A percentile compares a stretch with the other conserved stretches of the same genome.
phyloP scores from a whole-genome alignment of 2,329 filamentous ascomycete species.

The Scortechinia acanthostroma region DNA sequence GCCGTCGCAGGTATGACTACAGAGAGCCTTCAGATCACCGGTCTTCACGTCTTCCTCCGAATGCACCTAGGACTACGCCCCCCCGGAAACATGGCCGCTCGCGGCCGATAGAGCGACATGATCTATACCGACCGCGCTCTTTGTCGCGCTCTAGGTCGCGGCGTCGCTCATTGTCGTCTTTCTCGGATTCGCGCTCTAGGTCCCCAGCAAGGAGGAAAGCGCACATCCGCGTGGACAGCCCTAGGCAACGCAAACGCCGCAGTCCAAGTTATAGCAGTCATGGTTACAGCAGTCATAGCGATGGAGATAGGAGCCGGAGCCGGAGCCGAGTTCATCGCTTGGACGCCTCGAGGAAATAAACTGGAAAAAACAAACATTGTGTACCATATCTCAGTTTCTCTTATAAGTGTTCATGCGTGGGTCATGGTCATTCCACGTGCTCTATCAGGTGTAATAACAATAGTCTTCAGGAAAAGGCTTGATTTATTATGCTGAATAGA shows the following conservation, averaged over 20 bases:
- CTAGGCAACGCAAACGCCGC: constrained; percentile 26
- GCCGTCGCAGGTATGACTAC: constrained; percentile 15
- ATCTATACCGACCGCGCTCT: constrained; percentile 58
- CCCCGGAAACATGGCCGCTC: constrained; percentile 12
- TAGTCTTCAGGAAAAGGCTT: no score
- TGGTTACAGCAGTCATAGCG: constrained; percentile 21
- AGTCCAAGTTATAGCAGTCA: constrained; percentile 41
- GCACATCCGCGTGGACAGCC: constrained; percentile 19
- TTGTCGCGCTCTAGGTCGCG: constrained; percentile 38
- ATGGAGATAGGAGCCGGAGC: constrained; percentile 11
- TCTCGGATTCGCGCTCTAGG: constrained; percentile 20
- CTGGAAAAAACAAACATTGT: no score
- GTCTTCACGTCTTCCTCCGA: constrained; percentile 6
- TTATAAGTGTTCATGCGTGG: no score
- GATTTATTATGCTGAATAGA: no score
- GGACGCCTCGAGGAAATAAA: no score
- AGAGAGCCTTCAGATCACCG: constrained; percentile 9
- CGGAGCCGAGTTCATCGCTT: not conserved
- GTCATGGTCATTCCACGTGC: no score
- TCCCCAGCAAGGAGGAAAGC: constrained; percentile 20
- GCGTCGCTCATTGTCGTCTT: constrained; percentile 16
- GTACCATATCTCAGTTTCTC: no score
- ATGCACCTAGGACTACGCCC: constrained; percentile 23
- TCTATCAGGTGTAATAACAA: no score
- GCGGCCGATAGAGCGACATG: constrained; percentile 32